Evolutionary conservation across 176 grass and related monocot genomes (phyloP), one percentile per base, ranked within the genome.

Genomic region (Pontederia paniculata): DNA sequence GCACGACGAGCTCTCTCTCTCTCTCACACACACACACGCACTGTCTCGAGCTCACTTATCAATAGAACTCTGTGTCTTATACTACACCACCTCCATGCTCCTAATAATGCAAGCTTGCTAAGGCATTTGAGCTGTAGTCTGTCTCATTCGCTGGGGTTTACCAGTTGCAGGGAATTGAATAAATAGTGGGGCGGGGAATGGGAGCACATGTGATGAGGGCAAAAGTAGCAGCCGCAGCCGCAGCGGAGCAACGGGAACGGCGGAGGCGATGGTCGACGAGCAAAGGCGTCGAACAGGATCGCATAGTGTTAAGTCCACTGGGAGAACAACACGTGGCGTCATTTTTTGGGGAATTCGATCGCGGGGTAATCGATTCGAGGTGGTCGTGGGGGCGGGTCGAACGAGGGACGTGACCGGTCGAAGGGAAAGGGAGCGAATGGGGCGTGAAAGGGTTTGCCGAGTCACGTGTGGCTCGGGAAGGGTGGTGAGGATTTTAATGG

Each of bases 361-460:
- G 62, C 57, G 19, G 57, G 4, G 10, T n/a, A n/a, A n/a, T n/a
- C n/a, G n/a, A n/a, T 18, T 2, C 62, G 31, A 70, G 13, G 61
- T 6, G 28, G 28, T 37, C 28, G 7, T 37, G 28, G 4, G 10
- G 17, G 3, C 23, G 9, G 10, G 21, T 42, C 50, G 23, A 53
- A 52, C 54, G 45, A 47, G 55, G 46, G 74, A 70, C 62, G 50
- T 65, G 74, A 77, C 67, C 67, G 49, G 66, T 70, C 58, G 69
- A 65, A 13, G 4, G 44, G 60, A n/a, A n/a, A n/a, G n/a, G n/a
- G n/a, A n/a, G n/a, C n/a, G n/a, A n/a, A n/a, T n/a, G 56, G 25
- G 54, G 12, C 52, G 20, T 19, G 20, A n/a, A n/a, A 12, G 22
- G 55, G 23, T 9, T 59, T 25, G 71, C n/a, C 37, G 17, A 17